Evolutionary conservation across 805 yeast genomes (phyloP), one percentile per base, ranked within the genome.

Genomic region (Candida takata): DNA sequence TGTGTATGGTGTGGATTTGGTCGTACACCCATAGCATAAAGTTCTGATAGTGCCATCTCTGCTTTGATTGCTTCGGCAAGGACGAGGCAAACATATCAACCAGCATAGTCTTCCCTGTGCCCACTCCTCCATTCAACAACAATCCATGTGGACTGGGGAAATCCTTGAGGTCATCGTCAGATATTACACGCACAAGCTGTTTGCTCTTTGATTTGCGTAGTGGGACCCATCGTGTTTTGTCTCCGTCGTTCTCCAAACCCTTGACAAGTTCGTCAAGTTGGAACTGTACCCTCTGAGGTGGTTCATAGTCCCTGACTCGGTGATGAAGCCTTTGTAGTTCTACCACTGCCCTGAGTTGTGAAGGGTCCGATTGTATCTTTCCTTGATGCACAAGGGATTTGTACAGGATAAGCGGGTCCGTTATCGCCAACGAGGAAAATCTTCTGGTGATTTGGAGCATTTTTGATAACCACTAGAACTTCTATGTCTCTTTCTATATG

Each of bases 41-140:
- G 45, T 72, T 77, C 45, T 74, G 73, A 50, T 77, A 81, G 51
- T 81, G 88, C 77, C 84, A 77, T 37, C 88, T 60, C 58, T 73
- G 67, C 45, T 81, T 81, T 1, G 79, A 70, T 17, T 63, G 60
- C 41, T 76, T 74, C 0, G 87, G 88, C 20, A 81, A 59, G 1
- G 79, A 66, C 32, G 64, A 62, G 1, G 86, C 85, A 58, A 81
- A 80, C 15, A 81, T 70, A 45, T 80, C 86, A 73, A 81, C 72
- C 33, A 81, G 54, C 79, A 81, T 72, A 2, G 84, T 74, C 50
- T 81, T 81, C 1, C 88, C 88, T 45, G 83, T 75, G 0, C 88
- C 88, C 4, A 77, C 84, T 40, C 72, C 82, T 4, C 83, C 84
- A 54, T 74, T 75, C 6, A 77, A 54, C 31, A 77, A 51, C 5